These are phyloP conservation scores for Aspergillus campestris DNA, from an alignment of 495 filamentous ascomycete species.

Conservation along the genomic window DNA sequence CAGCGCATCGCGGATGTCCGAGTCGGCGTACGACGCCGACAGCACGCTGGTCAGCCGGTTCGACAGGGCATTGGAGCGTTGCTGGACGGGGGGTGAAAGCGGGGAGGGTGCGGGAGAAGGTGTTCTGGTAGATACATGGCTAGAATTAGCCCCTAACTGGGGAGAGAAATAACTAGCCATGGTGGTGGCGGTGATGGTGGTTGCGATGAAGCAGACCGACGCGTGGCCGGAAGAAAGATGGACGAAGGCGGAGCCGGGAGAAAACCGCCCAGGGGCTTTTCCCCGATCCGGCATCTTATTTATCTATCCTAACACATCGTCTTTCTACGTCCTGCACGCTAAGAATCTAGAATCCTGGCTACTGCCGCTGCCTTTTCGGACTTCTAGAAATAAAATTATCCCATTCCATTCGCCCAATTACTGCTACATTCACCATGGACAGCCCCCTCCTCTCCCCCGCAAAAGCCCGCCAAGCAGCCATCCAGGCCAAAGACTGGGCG, in stretches of 20 bases:
- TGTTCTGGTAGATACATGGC: conserved; percentile 17
- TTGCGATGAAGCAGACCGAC: conserved; percentile 10
- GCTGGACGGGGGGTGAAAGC: conserved; percentile 23
- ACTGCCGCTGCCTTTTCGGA: too few relatives aligned
- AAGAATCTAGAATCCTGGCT: too few relatives aligned
- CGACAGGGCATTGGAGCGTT: conserved; percentile 56
- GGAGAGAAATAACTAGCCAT: conserved; percentile 39
- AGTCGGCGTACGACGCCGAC: conserved; percentile 85
- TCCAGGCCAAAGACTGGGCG: conserved; percentile 74
- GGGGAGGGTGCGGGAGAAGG: conserved; percentile 24
- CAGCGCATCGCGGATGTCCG: conserved; percentile 83
- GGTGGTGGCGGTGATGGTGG: conserved; percentile 7
- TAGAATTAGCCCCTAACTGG: conserved; percentile 10
- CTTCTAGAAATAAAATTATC: too few relatives aligned
- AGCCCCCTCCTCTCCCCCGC: conserved; percentile 36
- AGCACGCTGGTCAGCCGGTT: conserved; percentile 75
- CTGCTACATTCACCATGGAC: conserved; percentile 19
- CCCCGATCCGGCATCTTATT: too few relatives aligned
- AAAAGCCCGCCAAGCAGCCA: conserved; percentile 40
- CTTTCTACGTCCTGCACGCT: too few relatives aligned
- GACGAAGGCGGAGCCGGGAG: conserved; percentile 5
- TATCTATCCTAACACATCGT: too few relatives aligned
- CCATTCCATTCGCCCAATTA: background rate
- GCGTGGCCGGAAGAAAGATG: background rate
- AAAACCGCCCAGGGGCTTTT: background rate